Conservation (phyloP, 108 stramenopile species). For the Cyclotella baltica region DNA sequence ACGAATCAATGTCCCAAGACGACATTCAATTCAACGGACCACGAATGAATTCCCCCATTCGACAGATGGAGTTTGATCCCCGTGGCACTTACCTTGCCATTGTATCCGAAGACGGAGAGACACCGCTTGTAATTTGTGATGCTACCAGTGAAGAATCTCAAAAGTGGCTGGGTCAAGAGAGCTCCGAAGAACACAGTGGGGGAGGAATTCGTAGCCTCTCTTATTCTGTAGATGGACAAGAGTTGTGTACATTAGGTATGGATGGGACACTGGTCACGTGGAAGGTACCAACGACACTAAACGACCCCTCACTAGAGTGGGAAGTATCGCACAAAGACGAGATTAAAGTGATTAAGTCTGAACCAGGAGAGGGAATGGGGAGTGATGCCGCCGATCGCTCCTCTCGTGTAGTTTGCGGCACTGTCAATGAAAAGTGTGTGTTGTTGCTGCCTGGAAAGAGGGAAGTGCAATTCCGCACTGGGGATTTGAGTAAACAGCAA, state of each 20-base stretch:
- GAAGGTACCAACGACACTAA: slow-evolving; percentile 35
- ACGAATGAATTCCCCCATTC: slow-evolving; percentile 61
- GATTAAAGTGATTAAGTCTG: slow-evolving; percentile 46
- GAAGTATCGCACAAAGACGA: slow-evolving; percentile 46
- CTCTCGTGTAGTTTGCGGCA: slow-evolving; percentile 44
- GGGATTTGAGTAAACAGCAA: slow-evolving; percentile 20
- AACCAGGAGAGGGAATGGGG: slow-evolving; percentile 67
- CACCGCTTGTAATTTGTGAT: slow-evolving; percentile 62
- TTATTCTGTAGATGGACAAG: slow-evolving; percentile 14
- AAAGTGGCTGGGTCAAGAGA: slow-evolving; percentile 47
- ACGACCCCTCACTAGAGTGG: slow-evolving; percentile 43
- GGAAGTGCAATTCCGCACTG: slow-evolving; percentile 53
- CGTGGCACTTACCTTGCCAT: slow-evolving; percentile 58
- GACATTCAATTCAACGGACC: slow-evolving; percentile 50
- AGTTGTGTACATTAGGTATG: slow-evolving; percentile 66
- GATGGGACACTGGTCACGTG: slow-evolving; percentile 71
- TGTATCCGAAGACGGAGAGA: slow-evolving; percentile 58
- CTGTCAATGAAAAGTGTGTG: not conserved
- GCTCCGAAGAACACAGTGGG: slow-evolving; percentile 46
- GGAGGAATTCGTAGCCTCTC: slow-evolving; percentile 65
- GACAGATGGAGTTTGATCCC: slow-evolving; percentile 68
- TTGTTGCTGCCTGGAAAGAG: slow-evolving; percentile 55
- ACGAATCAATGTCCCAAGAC: slow-evolving; percentile 7
- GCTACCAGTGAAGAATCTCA: slow-evolving; percentile 34
- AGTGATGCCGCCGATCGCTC: slow-evolving; percentile 65